Percentiles rank a stretch among this genome's conserved stretches.
Evolutionary conservation across 2,329 filamentous ascomycete species (phyloP).

Genomic region (Beauveria scarabaeidicola): DNA sequence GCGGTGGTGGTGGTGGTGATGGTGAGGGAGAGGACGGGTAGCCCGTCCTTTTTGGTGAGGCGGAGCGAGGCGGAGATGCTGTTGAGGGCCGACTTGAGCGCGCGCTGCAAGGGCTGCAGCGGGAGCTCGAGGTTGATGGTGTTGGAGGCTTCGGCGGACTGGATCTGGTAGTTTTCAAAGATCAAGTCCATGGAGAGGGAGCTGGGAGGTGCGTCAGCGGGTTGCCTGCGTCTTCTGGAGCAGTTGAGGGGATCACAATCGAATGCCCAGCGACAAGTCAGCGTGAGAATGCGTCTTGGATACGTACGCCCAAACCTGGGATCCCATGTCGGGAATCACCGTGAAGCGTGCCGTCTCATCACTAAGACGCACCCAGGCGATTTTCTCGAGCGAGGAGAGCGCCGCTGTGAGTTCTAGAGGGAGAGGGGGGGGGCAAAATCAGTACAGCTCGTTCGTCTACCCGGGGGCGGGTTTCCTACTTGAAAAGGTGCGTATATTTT

Average conservation of each 20-base stretch:
- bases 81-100: conserved; percentile 80
- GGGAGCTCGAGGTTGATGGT: conserved; percentile 96
- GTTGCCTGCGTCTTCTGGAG: neutral
- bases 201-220: conserved; percentile 24
- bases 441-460: neutral
- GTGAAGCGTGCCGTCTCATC: conserved; percentile 86
- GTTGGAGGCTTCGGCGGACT: conserved; percentile 74
- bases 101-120: conserved; percentile 76
- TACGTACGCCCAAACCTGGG: conserved; percentile 89
- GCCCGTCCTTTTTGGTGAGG: conserved; percentile 83
- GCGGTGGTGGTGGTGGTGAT: conserved; percentile 67
- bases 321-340: conserved; percentile 87
- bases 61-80: conserved; percentile 76
- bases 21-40: conserved; percentile 82
- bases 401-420: conserved; percentile 49
- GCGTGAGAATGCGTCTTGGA: neutral
- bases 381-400: conserved; percentile 62
- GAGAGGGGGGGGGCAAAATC: neutral
- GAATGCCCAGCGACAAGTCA: too few relatives aligned
- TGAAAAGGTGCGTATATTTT: conserved; percentile 58
- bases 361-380: conserved; percentile 85
- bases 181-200: conserved; percentile 68
- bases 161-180: conserved; percentile 76
- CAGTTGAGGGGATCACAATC: neutral
- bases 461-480: conserved; percentile 31